A percentile compares a stretch with the other conserved stretches of the same genome.
Evolutionary conservation across 2,329 filamentous ascomycete genomes (phyloP).

Genomic region (Nigrospora osmanthi): DNA sequence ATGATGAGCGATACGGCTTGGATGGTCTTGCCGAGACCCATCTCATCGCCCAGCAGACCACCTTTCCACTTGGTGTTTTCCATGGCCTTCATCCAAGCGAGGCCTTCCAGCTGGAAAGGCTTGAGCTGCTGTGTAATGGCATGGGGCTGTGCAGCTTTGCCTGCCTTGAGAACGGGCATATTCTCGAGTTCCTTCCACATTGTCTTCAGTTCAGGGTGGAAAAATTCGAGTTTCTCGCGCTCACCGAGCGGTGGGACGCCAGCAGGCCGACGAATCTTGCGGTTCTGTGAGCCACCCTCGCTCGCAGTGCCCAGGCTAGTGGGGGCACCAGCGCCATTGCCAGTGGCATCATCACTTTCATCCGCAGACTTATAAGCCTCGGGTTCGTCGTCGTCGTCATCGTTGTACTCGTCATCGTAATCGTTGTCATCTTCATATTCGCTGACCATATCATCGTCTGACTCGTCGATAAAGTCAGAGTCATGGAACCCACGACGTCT

Average conservation of each 20-base stretch:
- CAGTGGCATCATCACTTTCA: no score
- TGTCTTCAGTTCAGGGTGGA: conserved; percentile 70
- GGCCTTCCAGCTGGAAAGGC: conserved; percentile 85
- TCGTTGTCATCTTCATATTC: conserved; percentile 14
- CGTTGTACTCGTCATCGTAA: conserved; percentile 1
- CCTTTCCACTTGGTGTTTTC: conserved; percentile 81
- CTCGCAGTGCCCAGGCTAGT: no score
- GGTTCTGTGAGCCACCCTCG: no score
- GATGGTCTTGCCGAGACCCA: conserved; percentile 98
- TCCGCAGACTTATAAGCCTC: neutral
- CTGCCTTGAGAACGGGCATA: conserved; percentile 56
- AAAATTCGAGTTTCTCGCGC: conserved; percentile 51
- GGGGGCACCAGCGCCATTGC: no score
- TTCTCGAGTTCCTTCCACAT: conserved; percentile 79
- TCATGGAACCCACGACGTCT: no score
- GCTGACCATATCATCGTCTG: conserved; percentile 16
- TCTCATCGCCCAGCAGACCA: conserved; percentile 90
- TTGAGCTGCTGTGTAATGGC: conserved; percentile 81
- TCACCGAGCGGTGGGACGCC: neutral
- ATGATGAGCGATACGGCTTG: conserved; percentile 97
- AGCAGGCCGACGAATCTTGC: neutral
- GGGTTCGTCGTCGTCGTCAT: conserved; percentile 6
- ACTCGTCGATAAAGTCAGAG: conserved; percentile 8
- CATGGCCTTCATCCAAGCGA: conserved; percentile 92
- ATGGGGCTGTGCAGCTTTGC: conserved; percentile 60